Percentiles rank a stretch among this genome's conserved stretches.
phyloP scores from a whole-genome alignment of 1,284 basidiomycete genomes.

The Rhodotorula sp. region DNA sequence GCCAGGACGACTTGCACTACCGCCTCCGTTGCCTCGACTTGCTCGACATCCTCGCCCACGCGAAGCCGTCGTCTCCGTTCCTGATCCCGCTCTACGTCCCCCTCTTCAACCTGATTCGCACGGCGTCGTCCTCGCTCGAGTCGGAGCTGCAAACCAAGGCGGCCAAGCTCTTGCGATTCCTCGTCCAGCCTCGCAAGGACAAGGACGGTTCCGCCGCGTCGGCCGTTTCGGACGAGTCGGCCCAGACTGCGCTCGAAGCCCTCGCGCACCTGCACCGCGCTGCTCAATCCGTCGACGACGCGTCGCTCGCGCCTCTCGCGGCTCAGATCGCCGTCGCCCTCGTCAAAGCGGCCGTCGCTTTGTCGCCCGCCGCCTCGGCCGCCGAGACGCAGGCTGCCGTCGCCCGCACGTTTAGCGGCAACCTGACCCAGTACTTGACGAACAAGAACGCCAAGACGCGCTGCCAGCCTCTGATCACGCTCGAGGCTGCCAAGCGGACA shows the following conservation, averaged over 20 bases:
- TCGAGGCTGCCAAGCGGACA: constrained; percentile 27
- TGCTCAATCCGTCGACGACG: constrained; percentile 26
- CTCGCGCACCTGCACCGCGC: constrained; percentile 35
- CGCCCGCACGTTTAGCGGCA: constrained; percentile 20
- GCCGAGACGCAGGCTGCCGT: constrained; percentile 14
- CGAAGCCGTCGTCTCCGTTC: constrained; percentile 31
- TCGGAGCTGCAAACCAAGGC: constrained; percentile 38
- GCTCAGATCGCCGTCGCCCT: constrained; percentile 36
- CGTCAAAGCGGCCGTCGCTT: constrained; percentile 32
- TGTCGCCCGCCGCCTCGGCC: constrained; percentile 11
- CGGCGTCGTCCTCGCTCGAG: constrained; percentile 29
- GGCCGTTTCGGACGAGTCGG: constrained; percentile 11
- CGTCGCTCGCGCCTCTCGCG: constrained; percentile 31
- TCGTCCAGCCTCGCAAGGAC: constrained; percentile 34
- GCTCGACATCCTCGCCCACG: constrained; percentile 38
- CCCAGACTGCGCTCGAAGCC: constrained; percentile 34
- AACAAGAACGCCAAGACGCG: constrained; percentile 42
- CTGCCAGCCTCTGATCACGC: constrained; percentile 35
- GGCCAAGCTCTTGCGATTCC: constrained; percentile 31
- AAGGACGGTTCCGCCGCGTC: constrained; percentile 5
- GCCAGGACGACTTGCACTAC: constrained; percentile 40
- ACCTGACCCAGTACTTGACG: constrained; percentile 34
- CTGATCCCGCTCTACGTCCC: constrained; percentile 33
- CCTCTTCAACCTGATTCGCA: constrained; percentile 37
- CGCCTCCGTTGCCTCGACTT: constrained; percentile 40